A percentile compares a stretch with the other conserved stretches of the same genome.
Conservation (phyloP, 495 filamentous ascomycete genomes). For the Hypomontagnella monticulosa region DNA sequence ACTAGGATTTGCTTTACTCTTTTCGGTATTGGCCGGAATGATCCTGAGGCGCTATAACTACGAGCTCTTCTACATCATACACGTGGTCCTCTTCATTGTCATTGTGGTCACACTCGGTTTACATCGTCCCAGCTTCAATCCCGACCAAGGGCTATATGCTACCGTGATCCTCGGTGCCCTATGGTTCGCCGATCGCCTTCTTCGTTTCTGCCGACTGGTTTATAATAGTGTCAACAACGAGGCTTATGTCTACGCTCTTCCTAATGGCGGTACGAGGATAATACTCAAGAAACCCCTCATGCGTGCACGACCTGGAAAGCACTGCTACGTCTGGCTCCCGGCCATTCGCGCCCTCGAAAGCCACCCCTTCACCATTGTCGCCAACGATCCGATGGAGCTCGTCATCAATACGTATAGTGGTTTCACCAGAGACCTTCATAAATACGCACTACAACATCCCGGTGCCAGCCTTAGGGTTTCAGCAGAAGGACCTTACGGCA, state of each 20-base stretch:
- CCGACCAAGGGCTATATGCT: constrained; percentile 52
- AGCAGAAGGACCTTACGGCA: constrained; percentile 68
- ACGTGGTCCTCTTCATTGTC: constrained; percentile 62
- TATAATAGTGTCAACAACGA: constrained; percentile 65
- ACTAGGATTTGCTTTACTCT: constrained; percentile 57
- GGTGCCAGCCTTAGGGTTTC: constrained; percentile 59
- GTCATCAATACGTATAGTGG: constrained; percentile 65
- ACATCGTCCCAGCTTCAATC: constrained; percentile 61
- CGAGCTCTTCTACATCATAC: constrained; percentile 67
- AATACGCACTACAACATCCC: constrained; percentile 59
- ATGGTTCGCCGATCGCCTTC: constrained; percentile 62
- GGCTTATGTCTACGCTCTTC: constrained; percentile 63
- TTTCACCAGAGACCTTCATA: constrained; percentile 64
- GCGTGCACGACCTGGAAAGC: constrained; percentile 62
- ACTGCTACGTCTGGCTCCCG: constrained; percentile 70
- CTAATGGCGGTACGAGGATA: constrained; percentile 65
- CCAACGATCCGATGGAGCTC: constrained; percentile 61
- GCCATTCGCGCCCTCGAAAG: constrained; percentile 65
- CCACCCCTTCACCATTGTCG: constrained; percentile 71
- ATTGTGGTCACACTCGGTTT: constrained; percentile 61
- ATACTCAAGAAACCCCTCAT: constrained; percentile 59
- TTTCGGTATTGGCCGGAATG: constrained; percentile 50
- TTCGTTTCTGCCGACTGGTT: constrained; percentile 57
- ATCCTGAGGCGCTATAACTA: constrained; percentile 60
- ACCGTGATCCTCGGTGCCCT: constrained; percentile 57